Base-by-base conservation (phyloP, 768 basidiomycete genomes). In the Thelephora aurantiotincta region DNA sequence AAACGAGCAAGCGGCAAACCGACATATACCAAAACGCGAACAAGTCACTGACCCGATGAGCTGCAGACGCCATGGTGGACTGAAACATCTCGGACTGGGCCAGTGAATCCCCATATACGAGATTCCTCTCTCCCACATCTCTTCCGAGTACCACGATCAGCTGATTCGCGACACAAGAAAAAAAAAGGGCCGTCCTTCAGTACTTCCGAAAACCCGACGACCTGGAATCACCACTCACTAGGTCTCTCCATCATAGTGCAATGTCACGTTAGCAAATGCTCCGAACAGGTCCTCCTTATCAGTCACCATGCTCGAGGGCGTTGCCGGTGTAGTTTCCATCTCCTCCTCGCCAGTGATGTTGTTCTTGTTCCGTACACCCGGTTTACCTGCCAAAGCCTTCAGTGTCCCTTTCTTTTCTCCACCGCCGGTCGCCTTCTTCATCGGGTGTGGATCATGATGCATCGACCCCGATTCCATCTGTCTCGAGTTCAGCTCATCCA, bases 401-500 rank as follows among this genome's bases (percentile, higher is more conserved):
- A 41, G 22, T 9, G 38, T 41, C 16, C 9, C 36, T 19, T 37
- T 13, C n/a, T n/a, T n/a, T n/a, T n/a, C 26, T 9, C 26, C 26
- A 9, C 26, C 26, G 2, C 38, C 38, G 9, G 7, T 22, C 12
- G 2, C 22, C 14, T 5, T 41, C 38, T 41, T 41, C 12, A 22
- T 22, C 38, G 38, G 7, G 18, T 41, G 1, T 55, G 18, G 50
- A 63, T 92, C 92, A 55, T 94, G 74, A 63, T 96, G 90, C 57
- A 97, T 72, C 51, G 88, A 92, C 50, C 80, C 77, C 36, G 88
- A 92, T 65, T 98, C 94, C 60, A 96, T 65, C 48, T 82, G 74
- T 43, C 93, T 87, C 70, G 91, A 94, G 67, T 96, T 92, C 64
- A 79, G 77, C 16, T 85, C 82, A 60, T 93, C 91, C 50, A 74